Conservation (phyloP, 2,329 filamentous ascomycete species). For the Didymella glomerata region DNA sequence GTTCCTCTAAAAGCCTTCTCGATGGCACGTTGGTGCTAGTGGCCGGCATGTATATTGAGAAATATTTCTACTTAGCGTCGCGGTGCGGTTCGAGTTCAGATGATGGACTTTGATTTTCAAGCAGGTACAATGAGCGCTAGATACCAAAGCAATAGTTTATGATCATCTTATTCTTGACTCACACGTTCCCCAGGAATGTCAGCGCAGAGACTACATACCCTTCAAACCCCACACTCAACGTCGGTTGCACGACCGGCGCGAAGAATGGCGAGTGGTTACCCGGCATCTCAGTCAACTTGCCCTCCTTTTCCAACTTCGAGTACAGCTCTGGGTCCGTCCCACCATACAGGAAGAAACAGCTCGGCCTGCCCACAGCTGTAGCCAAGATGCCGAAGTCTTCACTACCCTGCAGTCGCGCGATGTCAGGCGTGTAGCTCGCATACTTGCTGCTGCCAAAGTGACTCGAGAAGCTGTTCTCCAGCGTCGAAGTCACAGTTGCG, state of each 20-base stretch:
- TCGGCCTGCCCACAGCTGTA: slow-evolving; percentile 59
- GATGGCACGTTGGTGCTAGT: not conserved
- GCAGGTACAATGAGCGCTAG: not conserved
- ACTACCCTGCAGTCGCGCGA: slow-evolving; percentile 56
- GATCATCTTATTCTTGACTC: not conserved
- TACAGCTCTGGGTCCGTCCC: slow-evolving; percentile 61
- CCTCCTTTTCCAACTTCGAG: slow-evolving; percentile 59
- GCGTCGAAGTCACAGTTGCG: slow-evolving; percentile 49
- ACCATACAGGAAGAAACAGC: slow-evolving; percentile 66
- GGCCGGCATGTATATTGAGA: not conserved
- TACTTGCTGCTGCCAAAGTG: slow-evolving; percentile 54
- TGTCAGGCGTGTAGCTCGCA: slow-evolving; percentile 49
- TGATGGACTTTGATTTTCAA: not conserved
- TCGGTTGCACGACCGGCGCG: slow-evolving; percentile 67
- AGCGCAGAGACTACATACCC: slow-evolving; percentile 62
- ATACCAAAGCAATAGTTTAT: too few species aligned
- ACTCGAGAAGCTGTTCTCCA: slow-evolving; percentile 56
- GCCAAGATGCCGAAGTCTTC: slow-evolving; percentile 69
- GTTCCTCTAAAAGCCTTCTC: not conserved
- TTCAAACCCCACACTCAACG: slow-evolving; percentile 61
- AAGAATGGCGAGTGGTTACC: slow-evolving; percentile 69
- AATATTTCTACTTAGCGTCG: not conserved
- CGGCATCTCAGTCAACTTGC: slow-evolving; percentile 60
- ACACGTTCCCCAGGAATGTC: slow-evolving; percentile 52
- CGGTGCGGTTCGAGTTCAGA: not conserved